Conservation (phyloP, 345 rosid genomes). For the Hypericum androsaemum region DNA sequence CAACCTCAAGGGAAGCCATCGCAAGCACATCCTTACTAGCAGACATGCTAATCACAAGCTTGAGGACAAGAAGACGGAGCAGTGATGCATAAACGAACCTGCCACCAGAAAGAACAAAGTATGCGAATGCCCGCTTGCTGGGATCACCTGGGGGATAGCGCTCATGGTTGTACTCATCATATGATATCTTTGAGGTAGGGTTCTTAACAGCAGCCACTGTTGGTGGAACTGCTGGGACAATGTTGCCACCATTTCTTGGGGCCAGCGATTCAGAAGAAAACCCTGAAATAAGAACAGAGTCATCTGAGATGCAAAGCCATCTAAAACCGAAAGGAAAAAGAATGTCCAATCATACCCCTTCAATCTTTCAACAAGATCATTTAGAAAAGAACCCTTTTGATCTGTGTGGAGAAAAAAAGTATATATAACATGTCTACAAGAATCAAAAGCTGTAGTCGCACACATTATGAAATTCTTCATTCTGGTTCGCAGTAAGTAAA, state of each 20-base stretch:
- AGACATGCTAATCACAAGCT: slow-evolving; percentile 1
- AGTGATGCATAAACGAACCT: slow-evolving; percentile 1
- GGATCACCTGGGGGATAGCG: slow-evolving; percentile 1
- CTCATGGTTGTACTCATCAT: slow-evolving; percentile 5
- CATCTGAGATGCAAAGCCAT: background rate
- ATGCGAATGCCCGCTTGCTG: slow-evolving; percentile 3
- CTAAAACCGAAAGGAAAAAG: too few species aligned
- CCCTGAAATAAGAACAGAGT: background rate
- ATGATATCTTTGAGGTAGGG: background rate
- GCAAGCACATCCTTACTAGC: slow-evolving; percentile 4
- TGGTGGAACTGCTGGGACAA: background rate
- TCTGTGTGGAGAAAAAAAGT: too few species aligned
- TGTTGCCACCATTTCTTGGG: background rate
- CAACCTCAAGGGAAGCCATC: slow-evolving; percentile 1
- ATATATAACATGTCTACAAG: too few species aligned
- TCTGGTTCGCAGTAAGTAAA: too few species aligned
- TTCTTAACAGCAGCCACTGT: slow-evolving; percentile 1
- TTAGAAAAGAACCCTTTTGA: too few species aligned
- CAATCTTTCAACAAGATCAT: background rate
- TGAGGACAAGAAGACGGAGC: slow-evolving; percentile 5
- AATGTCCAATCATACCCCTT: too few species aligned
- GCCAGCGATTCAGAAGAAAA: slow-evolving; percentile 3
- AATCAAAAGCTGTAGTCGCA: too few species aligned
- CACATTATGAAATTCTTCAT: too few species aligned
- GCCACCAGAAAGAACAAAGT: slow-evolving; percentile 2